A percentile compares a stretch with the other conserved stretches of the same genome.
phyloP scores from a whole-genome alignment of 768 basidiomycete species.

The Lactarius psammicola region DNA sequence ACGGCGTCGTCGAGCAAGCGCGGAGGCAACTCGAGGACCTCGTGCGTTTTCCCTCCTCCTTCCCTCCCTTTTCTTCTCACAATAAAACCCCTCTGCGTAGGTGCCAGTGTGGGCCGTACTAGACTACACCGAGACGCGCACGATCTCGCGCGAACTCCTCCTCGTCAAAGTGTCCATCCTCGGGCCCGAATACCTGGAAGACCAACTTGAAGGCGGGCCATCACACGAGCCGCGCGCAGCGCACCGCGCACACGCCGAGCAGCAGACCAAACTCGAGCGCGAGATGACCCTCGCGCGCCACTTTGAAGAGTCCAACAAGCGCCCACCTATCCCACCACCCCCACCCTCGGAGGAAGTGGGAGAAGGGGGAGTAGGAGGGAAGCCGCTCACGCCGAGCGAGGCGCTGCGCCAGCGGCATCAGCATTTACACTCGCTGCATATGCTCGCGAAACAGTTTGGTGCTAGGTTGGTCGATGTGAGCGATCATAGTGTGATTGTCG shows the following conservation, averaged over 20 bases:
- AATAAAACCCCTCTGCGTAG: slow-evolving; percentile 44
- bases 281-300: slow-evolving; percentile 73
- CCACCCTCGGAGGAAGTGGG: neutral
- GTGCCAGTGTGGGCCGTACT: slow-evolving; percentile 99
- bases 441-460: slow-evolving; percentile 83
- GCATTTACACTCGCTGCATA: slow-evolving; percentile 82
- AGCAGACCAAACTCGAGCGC: slow-evolving; percentile 62
- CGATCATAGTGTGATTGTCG: slow-evolving; percentile 92
- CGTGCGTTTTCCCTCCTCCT: slow-evolving; percentile 48
- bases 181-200: slow-evolving; percentile 94
- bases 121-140: slow-evolving; percentile 91
- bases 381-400: slow-evolving; percentile 60
- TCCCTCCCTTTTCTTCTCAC: neutral
- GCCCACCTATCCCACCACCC: too few species aligned
- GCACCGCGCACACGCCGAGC: slow-evolving; percentile 28
- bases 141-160: slow-evolving; percentile 90
- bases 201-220: slow-evolving; percentile 83
- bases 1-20: slow-evolving; percentile 97
- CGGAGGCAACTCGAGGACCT: slow-evolving; percentile 94
- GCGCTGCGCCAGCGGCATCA: slow-evolving; percentile 87
- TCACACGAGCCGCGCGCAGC: slow-evolving; percentile 67
- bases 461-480: slow-evolving; percentile 93
- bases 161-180: slow-evolving; percentile 97
- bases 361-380: slow-evolving; percentile 8
- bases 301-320: slow-evolving; percentile 66